Evolutionary conservation across 192 early-diverging fungal species (phyloP), one percentile per base, ranked within the genome.

Genomic region (Paraglomus occultum): DNA sequence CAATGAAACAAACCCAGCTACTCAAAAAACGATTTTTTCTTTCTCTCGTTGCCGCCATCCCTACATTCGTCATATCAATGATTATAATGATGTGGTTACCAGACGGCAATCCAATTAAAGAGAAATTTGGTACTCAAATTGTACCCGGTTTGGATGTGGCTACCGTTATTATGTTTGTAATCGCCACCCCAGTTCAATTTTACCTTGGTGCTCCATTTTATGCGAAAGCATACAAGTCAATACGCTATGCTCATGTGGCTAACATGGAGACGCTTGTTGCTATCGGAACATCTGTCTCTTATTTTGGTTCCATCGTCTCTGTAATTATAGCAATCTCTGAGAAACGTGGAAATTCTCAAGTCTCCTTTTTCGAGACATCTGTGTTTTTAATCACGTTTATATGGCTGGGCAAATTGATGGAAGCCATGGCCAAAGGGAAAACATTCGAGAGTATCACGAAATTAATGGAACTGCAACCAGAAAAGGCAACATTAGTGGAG

Each of bases 251-350:
- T 11, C 77, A 74, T 22, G 80, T 83, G 5, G 88, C 90, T 38
- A 91, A 91, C 70, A 94, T 94, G 92, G 90, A 94, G 65, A 89
- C 90, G 4, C 58, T 92, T 4, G 88, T 94, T 1, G 85, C 86
- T 0, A 71, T 93, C 12, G 91, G 91, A 9, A 93, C 88, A 0
- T 81, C 83, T 31, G 88, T 88, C 0, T 89, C 91, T 8, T 93
- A 92, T 70, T 54, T 84, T 51, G 87, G 77, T 71, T 75, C 46
- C 23, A 62, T 57, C 17, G 73, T 40, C 45, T 78, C 64, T 31
- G 65, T 51, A 46, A 8, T 8, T 15, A 67, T n/a, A 43, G 49
- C 58, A 64, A 23, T 62, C 43, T 44, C 11, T 45, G 51, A 74
- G 67, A 66, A 8, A n/a, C 54, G 8, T 49, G 49, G 54, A 58